Evolutionary conservation across 805 yeast species (phyloP).

Genomic region (Yamadazyma paraphyllophila): DNA sequence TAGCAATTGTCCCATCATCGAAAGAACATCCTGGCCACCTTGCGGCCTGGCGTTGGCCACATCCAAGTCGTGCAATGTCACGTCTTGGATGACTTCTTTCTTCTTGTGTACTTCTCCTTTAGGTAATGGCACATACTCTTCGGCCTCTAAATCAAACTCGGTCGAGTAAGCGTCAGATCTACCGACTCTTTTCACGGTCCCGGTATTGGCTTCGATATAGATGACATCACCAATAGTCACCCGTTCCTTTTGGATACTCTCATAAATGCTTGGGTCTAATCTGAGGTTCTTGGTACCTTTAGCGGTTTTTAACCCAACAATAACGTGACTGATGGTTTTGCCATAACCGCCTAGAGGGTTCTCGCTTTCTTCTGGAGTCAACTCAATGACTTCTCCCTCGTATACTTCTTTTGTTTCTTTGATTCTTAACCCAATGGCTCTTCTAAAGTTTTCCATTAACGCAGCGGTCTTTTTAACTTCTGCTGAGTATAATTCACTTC

Average conservation of each 20-base stretch:
- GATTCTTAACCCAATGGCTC: slow-evolving; percentile 93
- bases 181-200: slow-evolving; percentile 95
- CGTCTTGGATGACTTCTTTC: slow-evolving; percentile 97
- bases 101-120: slow-evolving; percentile 98
- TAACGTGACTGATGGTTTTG: slow-evolving; percentile 89
- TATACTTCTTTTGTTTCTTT: slow-evolving; percentile 97
- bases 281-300: slow-evolving; percentile 87
- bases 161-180: slow-evolving; percentile 98
- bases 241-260: slow-evolving; percentile 90
- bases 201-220: slow-evolving; percentile 95
- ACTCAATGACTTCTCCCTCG: slow-evolving; percentile 96
- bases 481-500: slow-evolving; percentile 90
- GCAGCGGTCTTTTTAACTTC: slow-evolving; percentile 97
- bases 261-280: slow-evolving; percentile 90
- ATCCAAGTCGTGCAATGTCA: slow-evolving; percentile 93
- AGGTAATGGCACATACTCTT: slow-evolving; percentile 97
- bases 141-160: slow-evolving; percentile 97
- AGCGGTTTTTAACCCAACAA: slow-evolving; percentile 89
- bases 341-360: slow-evolving; percentile 98
- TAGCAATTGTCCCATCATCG: slow-evolving; percentile 95
- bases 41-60: slow-evolving; percentile 94
- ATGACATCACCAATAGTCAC: slow-evolving; percentile 95
- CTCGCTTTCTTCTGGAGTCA: slow-evolving; percentile 94
- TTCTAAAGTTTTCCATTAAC: slow-evolving; percentile 91
- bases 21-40: slow-evolving; percentile 95